These are phyloP conservation scores for Aspergillus neoniger DNA, from an alignment of 2,329 filamentous ascomycete species.

Conservation along the genomic window DNA sequence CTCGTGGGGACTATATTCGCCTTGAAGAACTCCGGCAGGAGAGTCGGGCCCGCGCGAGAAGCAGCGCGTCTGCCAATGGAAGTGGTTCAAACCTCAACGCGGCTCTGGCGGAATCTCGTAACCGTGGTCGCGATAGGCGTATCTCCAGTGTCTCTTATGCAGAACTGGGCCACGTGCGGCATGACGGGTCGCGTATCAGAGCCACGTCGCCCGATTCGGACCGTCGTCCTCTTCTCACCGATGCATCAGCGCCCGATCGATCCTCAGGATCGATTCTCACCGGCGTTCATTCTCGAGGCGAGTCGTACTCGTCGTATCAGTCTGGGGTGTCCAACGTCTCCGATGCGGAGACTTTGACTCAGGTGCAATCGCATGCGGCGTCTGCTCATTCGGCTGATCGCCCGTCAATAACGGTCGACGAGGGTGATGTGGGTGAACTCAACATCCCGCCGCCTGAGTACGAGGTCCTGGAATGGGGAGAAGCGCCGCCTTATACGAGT, in stretches of 20 bases:
- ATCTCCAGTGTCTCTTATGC: conserved; percentile 53
- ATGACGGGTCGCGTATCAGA: conserved; percentile 52
- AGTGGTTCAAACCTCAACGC: conserved; percentile 38
- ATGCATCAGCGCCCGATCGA: conserved; percentile 32
- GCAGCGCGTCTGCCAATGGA: conserved; percentile 30
- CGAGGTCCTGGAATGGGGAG: conserved; percentile 45
- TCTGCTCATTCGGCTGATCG: conserved; percentile 27
- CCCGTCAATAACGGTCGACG: conserved; percentile 27
- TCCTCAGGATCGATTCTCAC: conserved; percentile 32
- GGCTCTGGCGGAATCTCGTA: conserved; percentile 47
- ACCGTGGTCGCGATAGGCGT: conserved; percentile 46
- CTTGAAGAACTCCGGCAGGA: conserved; percentile 65
- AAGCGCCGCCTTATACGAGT: conserved; percentile 45
- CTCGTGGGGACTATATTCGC: conserved; percentile 67
- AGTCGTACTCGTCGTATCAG: conserved; percentile 40
- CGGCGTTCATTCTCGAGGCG: conserved; percentile 32
- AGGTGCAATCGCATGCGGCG: conserved; percentile 31
- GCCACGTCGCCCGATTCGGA: conserved; percentile 51
- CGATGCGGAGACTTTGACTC: conserved; percentile 31
- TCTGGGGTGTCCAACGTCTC: conserved; percentile 33
- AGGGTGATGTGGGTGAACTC: conserved; percentile 40
- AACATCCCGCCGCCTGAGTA: conserved; percentile 46
- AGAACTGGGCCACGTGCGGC: conserved; percentile 50
- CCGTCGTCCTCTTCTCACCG: conserved; percentile 46
- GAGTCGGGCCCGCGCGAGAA: conserved; percentile 54